These are phyloP conservation scores for Pythium apleroticum DNA, from an alignment of 352 stramenopile genomes.

Conservation along the genomic window DNA sequence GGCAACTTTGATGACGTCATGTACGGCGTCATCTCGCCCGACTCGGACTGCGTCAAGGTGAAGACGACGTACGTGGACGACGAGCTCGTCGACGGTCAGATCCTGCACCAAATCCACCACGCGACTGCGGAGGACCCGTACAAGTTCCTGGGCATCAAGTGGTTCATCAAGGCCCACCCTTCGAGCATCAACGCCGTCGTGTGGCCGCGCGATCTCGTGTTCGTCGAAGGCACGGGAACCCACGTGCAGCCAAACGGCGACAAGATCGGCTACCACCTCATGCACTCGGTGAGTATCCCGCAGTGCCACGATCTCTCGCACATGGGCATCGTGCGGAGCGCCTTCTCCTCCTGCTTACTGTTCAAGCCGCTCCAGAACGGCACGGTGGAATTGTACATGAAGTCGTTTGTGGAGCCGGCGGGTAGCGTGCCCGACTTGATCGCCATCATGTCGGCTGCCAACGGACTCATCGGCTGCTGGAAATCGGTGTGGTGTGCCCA, in stretches of 20 bases:
- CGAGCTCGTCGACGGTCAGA: slow-evolving; percentile 46
- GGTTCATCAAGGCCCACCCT: slow-evolving; percentile 24
- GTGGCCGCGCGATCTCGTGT: slow-evolving; percentile 44
- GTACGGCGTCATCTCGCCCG: slow-evolving; percentile 44
- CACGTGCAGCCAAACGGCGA: slow-evolving; percentile 27
- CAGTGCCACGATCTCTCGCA: slow-evolving; percentile 12
- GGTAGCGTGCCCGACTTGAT: slow-evolving; percentile 23
- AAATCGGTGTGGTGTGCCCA: slow-evolving; percentile 31
- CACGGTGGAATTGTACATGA: slow-evolving; percentile 36
- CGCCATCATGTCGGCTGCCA: slow-evolving; percentile 25
- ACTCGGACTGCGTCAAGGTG: slow-evolving; percentile 45
- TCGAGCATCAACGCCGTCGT: slow-evolving; percentile 22
- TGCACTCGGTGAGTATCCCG: slow-evolving; percentile 39
- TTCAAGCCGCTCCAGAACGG: slow-evolving; percentile 17
- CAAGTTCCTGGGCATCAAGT: slow-evolving; percentile 33
- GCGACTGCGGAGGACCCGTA: slow-evolving; percentile 36
- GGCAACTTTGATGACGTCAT: slow-evolving; percentile 32
- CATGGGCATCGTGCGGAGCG: slow-evolving; percentile 12
- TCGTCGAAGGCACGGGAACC: slow-evolving; percentile 44
- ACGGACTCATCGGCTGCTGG: slow-evolving; percentile 29
- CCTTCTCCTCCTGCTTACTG: slow-evolving; percentile 22
- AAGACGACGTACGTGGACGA: slow-evolving; percentile 54
- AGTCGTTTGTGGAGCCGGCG: slow-evolving; percentile 23
- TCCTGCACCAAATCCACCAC: slow-evolving; percentile 42
- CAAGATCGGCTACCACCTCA: slow-evolving; percentile 37